Evolutionary conservation across 2,329 filamentous ascomycete genomes (phyloP).

Genomic region (Alternaria incomplexa): DNA sequence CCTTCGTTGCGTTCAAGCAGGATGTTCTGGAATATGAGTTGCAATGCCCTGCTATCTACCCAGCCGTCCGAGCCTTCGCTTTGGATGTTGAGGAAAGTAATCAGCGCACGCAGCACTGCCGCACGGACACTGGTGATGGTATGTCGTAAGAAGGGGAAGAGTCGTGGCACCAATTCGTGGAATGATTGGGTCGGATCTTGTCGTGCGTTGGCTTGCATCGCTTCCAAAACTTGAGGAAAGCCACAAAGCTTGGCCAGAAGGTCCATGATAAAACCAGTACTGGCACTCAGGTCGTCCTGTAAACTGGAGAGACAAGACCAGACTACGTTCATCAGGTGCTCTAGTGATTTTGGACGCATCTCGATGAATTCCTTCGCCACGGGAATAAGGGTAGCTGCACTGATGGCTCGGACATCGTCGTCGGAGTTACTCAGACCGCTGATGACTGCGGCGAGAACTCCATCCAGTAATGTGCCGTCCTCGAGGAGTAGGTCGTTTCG

Average conservation of each 20-base stretch:
- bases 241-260: slow-evolving; percentile 93
- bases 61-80: slow-evolving; percentile 81
- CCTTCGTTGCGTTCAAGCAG: slow-evolving; percentile 88
- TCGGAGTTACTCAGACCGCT: slow-evolving; percentile 89
- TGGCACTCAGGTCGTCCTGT: slow-evolving; percentile 96
- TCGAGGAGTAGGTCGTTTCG: slow-evolving; percentile 88
- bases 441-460: slow-evolving; percentile 90
- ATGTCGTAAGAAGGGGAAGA: slow-evolving; percentile 95
- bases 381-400: slow-evolving; percentile 94
- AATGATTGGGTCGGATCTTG: slow-evolving; percentile 88
- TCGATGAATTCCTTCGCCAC: slow-evolving; percentile 95
- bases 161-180: slow-evolving; percentile 85
- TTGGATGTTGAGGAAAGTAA: slow-evolving; percentile 90
- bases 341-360: slow-evolving; percentile 77
- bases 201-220: slow-evolving; percentile 86
- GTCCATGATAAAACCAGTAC: slow-evolving; percentile 98
- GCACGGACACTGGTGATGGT: slow-evolving; percentile 96
- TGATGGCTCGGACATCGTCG: slow-evolving; percentile 95
- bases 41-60: slow-evolving; percentile 87
- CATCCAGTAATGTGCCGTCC: slow-evolving; percentile 86
- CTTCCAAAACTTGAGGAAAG: slow-evolving; percentile 88
- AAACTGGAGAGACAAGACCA: slow-evolving; percentile 97
- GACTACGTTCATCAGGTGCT: slow-evolving; percentile 87
- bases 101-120: slow-evolving; percentile 87
- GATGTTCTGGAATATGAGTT: slow-evolving; percentile 93